Evolutionary conservation across 2,329 filamentous ascomycete genomes (phyloP).

Genomic region (Fusarium praegraminearum): DNA sequence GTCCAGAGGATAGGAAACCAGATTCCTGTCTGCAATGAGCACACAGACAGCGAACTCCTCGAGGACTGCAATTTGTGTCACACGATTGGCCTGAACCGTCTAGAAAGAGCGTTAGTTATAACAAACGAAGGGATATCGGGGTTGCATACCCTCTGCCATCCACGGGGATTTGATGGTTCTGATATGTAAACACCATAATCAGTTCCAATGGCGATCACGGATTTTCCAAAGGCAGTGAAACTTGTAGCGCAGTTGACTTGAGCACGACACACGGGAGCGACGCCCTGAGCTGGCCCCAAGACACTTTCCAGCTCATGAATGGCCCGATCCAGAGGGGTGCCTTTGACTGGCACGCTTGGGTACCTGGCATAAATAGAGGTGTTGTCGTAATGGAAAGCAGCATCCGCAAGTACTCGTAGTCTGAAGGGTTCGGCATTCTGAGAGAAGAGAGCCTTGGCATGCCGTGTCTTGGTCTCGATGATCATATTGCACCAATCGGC

Average conservation of each 20-base stretch:
- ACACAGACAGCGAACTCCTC: constrained; percentile 96
- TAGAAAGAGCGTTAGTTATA: constrained; percentile 53
- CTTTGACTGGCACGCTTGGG: constrained; percentile 80
- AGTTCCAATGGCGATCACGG: constrained; percentile 93
- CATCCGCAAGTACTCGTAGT: constrained; percentile 90
- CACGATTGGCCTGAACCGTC: constrained; percentile 80
- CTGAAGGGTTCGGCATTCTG: constrained; percentile 98
- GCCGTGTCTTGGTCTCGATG: constrained; percentile 91
- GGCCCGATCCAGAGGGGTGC: constrained; percentile 90
- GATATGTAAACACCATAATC: constrained; percentile 94
- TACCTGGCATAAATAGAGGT: constrained; percentile 70
- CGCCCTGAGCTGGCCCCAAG: constrained; percentile 77
- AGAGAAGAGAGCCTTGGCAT: constrained; percentile 86
- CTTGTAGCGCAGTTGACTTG: constrained; percentile 93
- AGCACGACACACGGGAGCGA: constrained; percentile 83
- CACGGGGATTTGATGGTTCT: constrained; percentile 87
- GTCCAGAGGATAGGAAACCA: constrained; percentile 95
- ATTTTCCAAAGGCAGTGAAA: constrained; percentile 85
- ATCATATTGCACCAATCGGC: constrained; percentile 95
- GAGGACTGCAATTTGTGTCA: constrained; percentile 93
- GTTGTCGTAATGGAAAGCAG: constrained; percentile 85
- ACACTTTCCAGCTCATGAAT: constrained; percentile 88
- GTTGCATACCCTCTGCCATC: constrained; percentile 83
- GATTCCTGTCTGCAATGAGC: constrained; percentile 88
- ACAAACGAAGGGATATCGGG: background rate